phyloP scores from a whole-genome alignment of 2,329 filamentous ascomycete genomes.

The Claviceps monticola region DNA sequence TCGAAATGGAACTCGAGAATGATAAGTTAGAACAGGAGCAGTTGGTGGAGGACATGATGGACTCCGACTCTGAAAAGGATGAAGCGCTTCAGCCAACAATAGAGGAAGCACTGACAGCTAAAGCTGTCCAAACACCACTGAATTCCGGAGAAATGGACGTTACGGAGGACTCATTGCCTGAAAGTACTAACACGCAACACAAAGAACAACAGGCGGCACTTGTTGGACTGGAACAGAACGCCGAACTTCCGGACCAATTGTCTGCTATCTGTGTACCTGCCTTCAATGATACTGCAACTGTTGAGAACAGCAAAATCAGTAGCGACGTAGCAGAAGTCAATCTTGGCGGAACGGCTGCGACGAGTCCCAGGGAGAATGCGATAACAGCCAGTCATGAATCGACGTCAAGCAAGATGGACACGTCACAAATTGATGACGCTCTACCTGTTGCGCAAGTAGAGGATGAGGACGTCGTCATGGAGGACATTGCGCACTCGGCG shows the following conservation, averaged over 20 bases:
- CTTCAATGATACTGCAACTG: neutral
- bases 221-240: neutral
- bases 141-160: neutral
- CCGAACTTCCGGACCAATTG: neutral
- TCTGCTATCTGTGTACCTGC: neutral
- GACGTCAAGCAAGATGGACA: neutral
- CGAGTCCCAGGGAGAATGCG: neutral
- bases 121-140: neutral
- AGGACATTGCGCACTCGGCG: conserved; percentile 16
- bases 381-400: neutral
- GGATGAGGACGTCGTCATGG: conserved; percentile 8
- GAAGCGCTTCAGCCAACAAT: neutral
- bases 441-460: neutral
- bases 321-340: neutral
- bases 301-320: neutral
- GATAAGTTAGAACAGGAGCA: conserved; percentile 21
- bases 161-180: neutral
- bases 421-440: neutral
- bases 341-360: neutral
- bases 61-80: conserved; percentile 9
- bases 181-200: neutral
- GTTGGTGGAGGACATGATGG: conserved; percentile 16
- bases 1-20: conserved; percentile 34
- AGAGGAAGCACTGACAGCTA: neutral
- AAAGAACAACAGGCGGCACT: neutral